Evolutionary conservation across 1,284 basidiomycete genomes (phyloP).

Genomic region (Sphaerobolus stellatus): DNA sequence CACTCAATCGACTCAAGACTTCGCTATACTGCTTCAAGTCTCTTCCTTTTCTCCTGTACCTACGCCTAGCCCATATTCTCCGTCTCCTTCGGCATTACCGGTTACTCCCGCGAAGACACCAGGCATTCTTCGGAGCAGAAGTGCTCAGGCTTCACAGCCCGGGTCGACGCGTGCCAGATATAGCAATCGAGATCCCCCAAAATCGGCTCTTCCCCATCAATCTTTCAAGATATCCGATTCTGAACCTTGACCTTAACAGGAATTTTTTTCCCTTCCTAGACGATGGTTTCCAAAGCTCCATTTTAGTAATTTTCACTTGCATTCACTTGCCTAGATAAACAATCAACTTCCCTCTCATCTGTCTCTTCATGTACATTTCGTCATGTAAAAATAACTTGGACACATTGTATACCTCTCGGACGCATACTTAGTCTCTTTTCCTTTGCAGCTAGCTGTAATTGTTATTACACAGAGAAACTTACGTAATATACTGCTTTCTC

Average conservation of each 20-base stretch:
- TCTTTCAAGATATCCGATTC: conserved; percentile 43
- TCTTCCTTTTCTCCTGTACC: conserved; percentile 69
- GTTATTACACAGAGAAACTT: too few relatives aligned
- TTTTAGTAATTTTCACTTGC: too few relatives aligned
- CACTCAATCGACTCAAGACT: conserved; percentile 75
- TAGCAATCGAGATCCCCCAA: conserved; percentile 44
- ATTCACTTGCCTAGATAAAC: too few relatives aligned
- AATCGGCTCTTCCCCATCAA: conserved; percentile 52
- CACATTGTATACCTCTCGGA: too few relatives aligned
- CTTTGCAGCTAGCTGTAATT: too few relatives aligned
- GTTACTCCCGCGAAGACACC: neutral
- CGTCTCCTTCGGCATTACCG: conserved; percentile 31
- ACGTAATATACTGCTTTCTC: too few relatives aligned
- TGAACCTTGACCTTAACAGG: neutral
- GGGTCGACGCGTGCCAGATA: conserved; percentile 25
- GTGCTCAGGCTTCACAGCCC: conserved; percentile 50
- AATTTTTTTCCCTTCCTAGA: neutral
- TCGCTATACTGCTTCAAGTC: conserved; percentile 73
- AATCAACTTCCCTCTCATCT: too few relatives aligned
- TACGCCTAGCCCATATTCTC: conserved; percentile 58
- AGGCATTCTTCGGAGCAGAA: conserved; percentile 61
- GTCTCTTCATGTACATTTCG: too few relatives aligned
- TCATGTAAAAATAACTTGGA: too few relatives aligned
- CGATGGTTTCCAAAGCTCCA: neutral
- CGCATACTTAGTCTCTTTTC: too few relatives aligned